Conservation (phyloP, 192 early-diverging fungal genomes). For the Thamnidium elegans region DNA sequence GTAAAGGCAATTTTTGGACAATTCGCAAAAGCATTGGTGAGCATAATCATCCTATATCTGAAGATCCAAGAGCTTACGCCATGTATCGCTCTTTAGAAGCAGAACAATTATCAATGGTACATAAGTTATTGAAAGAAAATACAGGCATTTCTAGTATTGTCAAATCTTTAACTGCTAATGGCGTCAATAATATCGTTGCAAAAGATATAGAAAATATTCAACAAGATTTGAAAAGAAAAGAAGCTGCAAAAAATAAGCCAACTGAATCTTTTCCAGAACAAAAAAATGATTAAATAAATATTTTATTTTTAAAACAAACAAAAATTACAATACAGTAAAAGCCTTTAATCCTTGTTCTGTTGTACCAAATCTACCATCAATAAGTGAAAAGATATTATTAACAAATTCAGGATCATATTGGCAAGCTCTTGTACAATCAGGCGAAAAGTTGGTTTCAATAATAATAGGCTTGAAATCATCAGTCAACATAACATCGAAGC, state of each 20-base stretch:
- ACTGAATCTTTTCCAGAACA: not conserved
- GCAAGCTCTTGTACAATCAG: conserved; percentile 45
- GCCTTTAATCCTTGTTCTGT: conserved; percentile 39
- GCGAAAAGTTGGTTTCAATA: conserved; percentile 45
- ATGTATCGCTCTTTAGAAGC: conserved; percentile 1
- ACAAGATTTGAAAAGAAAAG: conserved; percentile 3
- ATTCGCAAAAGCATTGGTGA: not conserved
- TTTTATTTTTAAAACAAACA: not conserved
- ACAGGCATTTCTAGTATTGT: not conserved
- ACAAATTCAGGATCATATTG: conserved; percentile 48
- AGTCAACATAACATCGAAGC: conserved; percentile 48
- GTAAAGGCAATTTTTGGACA: too few relatives aligned
- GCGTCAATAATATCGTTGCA: not conserved
- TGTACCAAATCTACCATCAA: conserved; percentile 41
- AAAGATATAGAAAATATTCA: conserved; percentile 12
- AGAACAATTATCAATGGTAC: not conserved
- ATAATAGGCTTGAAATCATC: conserved; percentile 41
- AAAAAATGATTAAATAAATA: not conserved
- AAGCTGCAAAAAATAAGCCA: not conserved
- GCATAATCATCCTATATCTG: conserved; percentile 6
- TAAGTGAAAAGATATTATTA: conserved; percentile 48
- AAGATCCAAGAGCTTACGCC: conserved; percentile 5
- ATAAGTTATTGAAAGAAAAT: not conserved
- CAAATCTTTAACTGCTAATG: not conserved
- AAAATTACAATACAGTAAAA: conserved; percentile 40